These are phyloP conservation scores for Sclerospora graminicola DNA, from an alignment of 352 stramenopile species.

Conservation along the genomic window DNA sequence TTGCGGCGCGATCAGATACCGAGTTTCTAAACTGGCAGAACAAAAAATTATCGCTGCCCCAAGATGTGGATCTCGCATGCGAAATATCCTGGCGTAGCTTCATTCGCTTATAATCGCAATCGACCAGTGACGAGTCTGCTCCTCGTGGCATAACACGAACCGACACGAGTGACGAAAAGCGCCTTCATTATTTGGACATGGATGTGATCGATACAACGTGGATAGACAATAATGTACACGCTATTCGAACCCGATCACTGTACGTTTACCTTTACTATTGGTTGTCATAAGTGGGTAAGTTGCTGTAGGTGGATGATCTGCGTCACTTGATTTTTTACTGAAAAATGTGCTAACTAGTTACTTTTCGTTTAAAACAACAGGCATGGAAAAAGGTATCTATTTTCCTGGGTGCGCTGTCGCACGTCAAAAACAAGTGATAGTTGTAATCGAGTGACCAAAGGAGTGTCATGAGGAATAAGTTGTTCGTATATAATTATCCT, in stretches of 20 bases:
- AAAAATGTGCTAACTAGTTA: too few species aligned
- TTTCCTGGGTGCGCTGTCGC: slow-evolving; percentile 55
- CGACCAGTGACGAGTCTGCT: slow-evolving; percentile 8
- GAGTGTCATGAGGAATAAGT: too few species aligned
- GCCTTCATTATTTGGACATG: slow-evolving; percentile 55
- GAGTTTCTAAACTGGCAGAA: slow-evolving; percentile 29
- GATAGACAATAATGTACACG: slow-evolving; percentile 82
- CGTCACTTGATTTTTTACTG: slow-evolving; percentile 46
- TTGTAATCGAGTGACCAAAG: too few species aligned
- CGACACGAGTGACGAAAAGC: slow-evolving; percentile 9
- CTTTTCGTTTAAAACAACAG: too few species aligned
- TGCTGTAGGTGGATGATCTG: slow-evolving; percentile 45
- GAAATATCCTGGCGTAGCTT: slow-evolving; percentile 37
- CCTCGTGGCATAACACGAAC: slow-evolving; percentile 16
- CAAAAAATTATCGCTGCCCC: slow-evolving; percentile 25
- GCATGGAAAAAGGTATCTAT: slow-evolving; percentile 63
- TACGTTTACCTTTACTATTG: slow-evolving; percentile 13
- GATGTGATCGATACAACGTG: slow-evolving; percentile 85
- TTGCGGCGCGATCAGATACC: slow-evolving; percentile 18
- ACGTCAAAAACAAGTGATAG: slow-evolving; percentile 64
- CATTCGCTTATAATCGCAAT: slow-evolving; percentile 44
- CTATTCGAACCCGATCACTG: slow-evolving; percentile 63
- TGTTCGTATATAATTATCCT: too few species aligned
- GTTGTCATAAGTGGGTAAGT: too few species aligned
- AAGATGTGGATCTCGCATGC: slow-evolving; percentile 44